Conservation (phyloP, 305 asterid genomes). For the Stenogyne calaminthoides region DNA sequence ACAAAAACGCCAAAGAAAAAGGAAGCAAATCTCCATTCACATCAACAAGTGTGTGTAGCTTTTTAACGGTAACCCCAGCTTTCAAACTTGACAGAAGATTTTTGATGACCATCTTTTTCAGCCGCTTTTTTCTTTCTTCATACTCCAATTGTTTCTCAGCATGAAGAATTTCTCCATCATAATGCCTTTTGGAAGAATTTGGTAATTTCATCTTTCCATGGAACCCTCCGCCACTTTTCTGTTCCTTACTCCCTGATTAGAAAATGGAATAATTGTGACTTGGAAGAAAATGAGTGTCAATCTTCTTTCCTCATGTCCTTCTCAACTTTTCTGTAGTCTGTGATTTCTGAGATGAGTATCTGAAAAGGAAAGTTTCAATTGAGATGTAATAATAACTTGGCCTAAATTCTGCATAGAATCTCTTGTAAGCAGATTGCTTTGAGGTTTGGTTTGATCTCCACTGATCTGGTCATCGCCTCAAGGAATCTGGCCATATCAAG, state of each 20-base stretch:
- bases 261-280: constrained; percentile 57
- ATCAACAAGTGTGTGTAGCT: constrained; percentile 25
- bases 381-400: constrained; percentile 52
- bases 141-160: constrained; percentile 21
- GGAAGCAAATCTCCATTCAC: constrained; percentile 21
- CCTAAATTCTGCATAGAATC: constrained; percentile 74
- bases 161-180: constrained; percentile 23
- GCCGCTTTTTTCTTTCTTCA: constrained; percentile 41
- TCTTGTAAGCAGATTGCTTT: constrained; percentile 66
- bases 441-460: constrained; percentile 84
- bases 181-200: constrained; percentile 37
- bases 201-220: constrained; percentile 30
- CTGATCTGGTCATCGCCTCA: constrained; percentile 76
- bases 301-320: constrained; percentile 80
- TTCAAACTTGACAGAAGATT: constrained; percentile 38
- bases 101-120: constrained; percentile 38
- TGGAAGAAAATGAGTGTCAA: constrained; percentile 49
- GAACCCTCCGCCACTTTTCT: constrained; percentile 40
- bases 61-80: constrained; percentile 34
- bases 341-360: constrained; percentile 48
- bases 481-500: constrained; percentile 50
- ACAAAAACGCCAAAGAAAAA: constrained; percentile 7
- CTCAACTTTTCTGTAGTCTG: constrained; percentile 67
- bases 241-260: constrained; percentile 48
- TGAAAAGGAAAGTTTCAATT: constrained; percentile 60